phyloP scores from a whole-genome alignment of 768 basidiomycete genomes.

The Sistotremastrum niveocremeum region DNA sequence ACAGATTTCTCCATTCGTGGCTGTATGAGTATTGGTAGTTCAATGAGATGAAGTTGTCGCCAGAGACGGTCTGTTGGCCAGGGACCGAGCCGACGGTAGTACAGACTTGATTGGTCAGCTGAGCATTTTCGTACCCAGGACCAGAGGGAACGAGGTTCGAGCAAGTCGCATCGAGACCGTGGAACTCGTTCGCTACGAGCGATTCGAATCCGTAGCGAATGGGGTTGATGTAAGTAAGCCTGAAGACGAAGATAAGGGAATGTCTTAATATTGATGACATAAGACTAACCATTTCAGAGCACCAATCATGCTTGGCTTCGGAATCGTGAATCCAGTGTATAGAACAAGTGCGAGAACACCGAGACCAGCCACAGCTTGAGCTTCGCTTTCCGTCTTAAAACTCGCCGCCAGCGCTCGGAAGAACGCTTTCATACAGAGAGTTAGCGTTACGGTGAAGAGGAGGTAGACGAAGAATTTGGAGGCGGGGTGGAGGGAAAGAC shows the following conservation, averaged over 20 bases:
- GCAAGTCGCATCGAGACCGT: slow-evolving; percentile 47
- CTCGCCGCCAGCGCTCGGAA: slow-evolving; percentile 63
- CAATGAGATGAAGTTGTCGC: slow-evolving; percentile 37
- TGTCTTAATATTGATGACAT: slow-evolving; percentile 16
- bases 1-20: slow-evolving; percentile 38
- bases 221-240: slow-evolving; percentile 31
- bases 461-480: slow-evolving; percentile 59
- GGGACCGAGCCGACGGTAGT: slow-evolving; percentile 53
- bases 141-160: slow-evolving; percentile 48
- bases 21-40: slow-evolving; percentile 27
- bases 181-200: slow-evolving; percentile 73
- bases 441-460: slow-evolving; percentile 35
- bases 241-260: slow-evolving; percentile 11
- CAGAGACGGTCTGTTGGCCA: slow-evolving; percentile 43
- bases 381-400: slow-evolving; percentile 44
- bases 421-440: slow-evolving; percentile 69
- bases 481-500: slow-evolving; percentile 16
- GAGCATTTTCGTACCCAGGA: slow-evolving; percentile 42
- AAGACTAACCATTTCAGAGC: slow-evolving; percentile 48
- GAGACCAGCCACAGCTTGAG: slow-evolving; percentile 46
- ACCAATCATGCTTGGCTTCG: slow-evolving; percentile 50
- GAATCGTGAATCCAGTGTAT: slow-evolving; percentile 50
- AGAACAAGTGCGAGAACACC: slow-evolving; percentile 38
- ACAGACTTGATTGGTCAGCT: slow-evolving; percentile 59
- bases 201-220: slow-evolving; percentile 63